Evolutionary conservation across 1,284 basidiomycete species (phyloP).

Genomic region (Rhodotorula sp.): DNA sequence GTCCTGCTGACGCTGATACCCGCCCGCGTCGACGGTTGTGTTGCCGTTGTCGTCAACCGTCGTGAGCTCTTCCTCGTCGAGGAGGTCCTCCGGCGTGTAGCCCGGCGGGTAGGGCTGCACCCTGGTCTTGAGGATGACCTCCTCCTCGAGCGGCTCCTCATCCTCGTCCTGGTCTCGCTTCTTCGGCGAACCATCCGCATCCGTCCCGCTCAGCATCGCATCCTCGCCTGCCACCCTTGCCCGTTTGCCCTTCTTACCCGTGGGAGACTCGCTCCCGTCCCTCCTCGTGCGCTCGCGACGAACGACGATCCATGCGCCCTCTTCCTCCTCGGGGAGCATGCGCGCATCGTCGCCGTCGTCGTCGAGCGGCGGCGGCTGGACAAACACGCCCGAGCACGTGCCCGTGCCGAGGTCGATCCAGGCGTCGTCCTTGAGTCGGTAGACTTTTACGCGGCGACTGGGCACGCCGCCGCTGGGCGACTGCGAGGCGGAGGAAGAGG

Average conservation of each 20-base stretch:
- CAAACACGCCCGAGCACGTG: constrained; percentile 78
- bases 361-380: constrained; percentile 13
- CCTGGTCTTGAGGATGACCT: constrained; percentile 27
- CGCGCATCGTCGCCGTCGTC: constrained; percentile 2
- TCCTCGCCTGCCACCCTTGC: too few species aligned
- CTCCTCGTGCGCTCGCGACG: neutral
- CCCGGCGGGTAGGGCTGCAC: constrained; percentile 36
- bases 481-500: constrained; percentile 14
- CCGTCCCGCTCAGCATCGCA: neutral
- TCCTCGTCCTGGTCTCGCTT: constrained; percentile 7
- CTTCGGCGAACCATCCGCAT: too few species aligned
- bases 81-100: constrained; percentile 44
- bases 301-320: constrained; percentile 41
- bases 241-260: neutral
- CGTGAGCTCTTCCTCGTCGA: constrained; percentile 38
- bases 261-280: neutral
- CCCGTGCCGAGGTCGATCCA: constrained; percentile 95
- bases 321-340: constrained; percentile 7
- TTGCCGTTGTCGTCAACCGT: constrained; percentile 43
- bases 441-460: constrained; percentile 64
- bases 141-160: constrained; percentile 7
- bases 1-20: constrained; percentile 93
- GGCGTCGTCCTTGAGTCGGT: constrained; percentile 79
- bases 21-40: constrained; percentile 70
- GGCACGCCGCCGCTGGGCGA: neutral